Conservation (phyloP, 2,329 filamentous ascomycete genomes). For the Hymenoscyphus infarciens region DNA sequence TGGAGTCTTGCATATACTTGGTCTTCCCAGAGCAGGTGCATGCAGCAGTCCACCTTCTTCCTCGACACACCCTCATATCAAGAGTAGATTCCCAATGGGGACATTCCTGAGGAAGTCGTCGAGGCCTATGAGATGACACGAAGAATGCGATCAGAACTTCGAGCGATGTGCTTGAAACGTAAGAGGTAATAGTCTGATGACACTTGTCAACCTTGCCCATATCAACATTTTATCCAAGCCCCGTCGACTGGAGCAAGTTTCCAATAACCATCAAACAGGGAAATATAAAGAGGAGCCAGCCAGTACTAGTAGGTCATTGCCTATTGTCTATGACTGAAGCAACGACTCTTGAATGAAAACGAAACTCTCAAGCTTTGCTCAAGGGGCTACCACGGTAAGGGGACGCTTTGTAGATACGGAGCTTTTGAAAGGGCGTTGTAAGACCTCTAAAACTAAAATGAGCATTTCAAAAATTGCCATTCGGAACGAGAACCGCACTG, state of each 20-base stretch:
- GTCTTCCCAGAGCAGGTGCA: neutral
- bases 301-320: too few species aligned
- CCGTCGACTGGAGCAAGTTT: too few species aligned
- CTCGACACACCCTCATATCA: neutral
- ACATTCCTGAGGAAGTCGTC: neutral
- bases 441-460: neutral
- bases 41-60: neutral
- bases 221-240: too few species aligned
- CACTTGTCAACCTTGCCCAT: too few species aligned
- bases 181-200: too few species aligned
- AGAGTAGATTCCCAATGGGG: neutral
- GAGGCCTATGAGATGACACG: neutral
- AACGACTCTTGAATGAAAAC: too few species aligned
- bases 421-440: neutral
- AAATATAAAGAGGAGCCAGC: too few species aligned
- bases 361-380: neutral
- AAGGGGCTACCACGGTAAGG: neutral
- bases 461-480: neutral
- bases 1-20: neutral
- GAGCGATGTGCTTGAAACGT: neutral
- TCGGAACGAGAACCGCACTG: neutral
- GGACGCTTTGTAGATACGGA: too few species aligned
- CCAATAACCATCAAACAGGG: too few species aligned
- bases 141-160: neutral
- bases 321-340: too few species aligned